A percentile compares a stretch with the other conserved stretches of the same genome.
phyloP scores from a whole-genome alignment of 2,329 filamentous ascomycete genomes.

The Colletotrichum tanaceti region DNA sequence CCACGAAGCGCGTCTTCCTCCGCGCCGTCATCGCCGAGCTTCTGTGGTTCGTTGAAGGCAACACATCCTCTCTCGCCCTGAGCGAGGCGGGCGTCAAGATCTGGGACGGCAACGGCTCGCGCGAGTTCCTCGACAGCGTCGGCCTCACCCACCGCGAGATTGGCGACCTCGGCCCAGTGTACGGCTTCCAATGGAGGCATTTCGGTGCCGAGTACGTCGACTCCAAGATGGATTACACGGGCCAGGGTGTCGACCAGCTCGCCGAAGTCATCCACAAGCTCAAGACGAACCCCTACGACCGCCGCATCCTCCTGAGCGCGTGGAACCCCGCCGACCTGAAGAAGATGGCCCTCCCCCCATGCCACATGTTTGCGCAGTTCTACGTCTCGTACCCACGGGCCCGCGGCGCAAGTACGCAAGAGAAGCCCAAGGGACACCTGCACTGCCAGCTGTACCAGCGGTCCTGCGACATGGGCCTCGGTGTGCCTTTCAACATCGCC shows the following conservation, averaged over 20 bases:
- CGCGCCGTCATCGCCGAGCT: constrained; percentile 92
- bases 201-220: constrained; percentile 93
- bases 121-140: constrained; percentile 87
- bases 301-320: constrained; percentile 88
- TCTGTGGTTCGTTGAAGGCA: constrained; percentile 92
- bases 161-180: constrained; percentile 94
- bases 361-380: constrained; percentile 98
- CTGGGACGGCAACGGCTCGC: constrained; percentile 97
- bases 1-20: constrained; percentile 95
- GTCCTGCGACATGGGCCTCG: constrained; percentile 96
- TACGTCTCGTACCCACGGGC: constrained; percentile 82
- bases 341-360: constrained; percentile 92
- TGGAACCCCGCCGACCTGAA: constrained; percentile 92
- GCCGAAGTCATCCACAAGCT: constrained; percentile 91
- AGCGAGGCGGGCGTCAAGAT: constrained; percentile 89
- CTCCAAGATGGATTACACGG: constrained; percentile 82
- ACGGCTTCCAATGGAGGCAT: constrained; percentile 99
- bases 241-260: constrained; percentile 92
- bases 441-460: constrained; percentile 94
- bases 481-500: constrained; percentile 97
- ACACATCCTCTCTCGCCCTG: constrained; percentile 82
- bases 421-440: constrained; percentile 71
- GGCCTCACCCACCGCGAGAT: constrained; percentile 84
- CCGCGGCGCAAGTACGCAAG: constrained; percentile 42
- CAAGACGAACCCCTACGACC: constrained; percentile 84